These are phyloP conservation scores for Jacaranda mimosifolia DNA, from an alignment of 257 asterid genomes.

Conservation along the genomic window DNA sequence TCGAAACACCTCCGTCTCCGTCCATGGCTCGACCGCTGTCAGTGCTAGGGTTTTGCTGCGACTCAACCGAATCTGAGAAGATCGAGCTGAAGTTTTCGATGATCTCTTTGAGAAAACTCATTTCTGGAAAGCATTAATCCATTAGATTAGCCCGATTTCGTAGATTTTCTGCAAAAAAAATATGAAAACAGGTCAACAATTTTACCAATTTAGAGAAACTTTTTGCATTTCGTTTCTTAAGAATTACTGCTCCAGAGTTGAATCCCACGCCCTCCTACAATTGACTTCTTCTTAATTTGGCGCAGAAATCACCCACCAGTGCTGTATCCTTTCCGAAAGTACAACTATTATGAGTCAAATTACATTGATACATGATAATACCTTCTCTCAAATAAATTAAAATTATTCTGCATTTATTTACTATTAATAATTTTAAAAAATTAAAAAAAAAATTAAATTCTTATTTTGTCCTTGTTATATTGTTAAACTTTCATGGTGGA, in stretches of 20 bases:
- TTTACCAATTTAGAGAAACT: constrained; percentile 10
- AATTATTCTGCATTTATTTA: no score
- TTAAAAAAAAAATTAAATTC: no score
- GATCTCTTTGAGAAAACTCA: constrained; percentile 73
- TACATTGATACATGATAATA: no score
- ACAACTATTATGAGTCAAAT: no score
- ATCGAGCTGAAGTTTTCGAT: constrained; percentile 69
- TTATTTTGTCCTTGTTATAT: no score
- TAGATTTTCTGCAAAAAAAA: not conserved
- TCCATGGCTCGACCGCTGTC: constrained; percentile 59
- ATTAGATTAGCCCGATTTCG: constrained; percentile 14
- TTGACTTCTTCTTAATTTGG: constrained; percentile 30
- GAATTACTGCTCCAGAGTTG: constrained; percentile 22
- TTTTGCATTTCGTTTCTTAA: constrained; percentile 18
- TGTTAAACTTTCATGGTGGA: no score
- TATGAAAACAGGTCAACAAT: not conserved
- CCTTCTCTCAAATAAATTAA: no score
- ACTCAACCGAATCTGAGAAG: constrained; percentile 56
- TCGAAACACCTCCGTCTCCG: constrained; percentile 71
- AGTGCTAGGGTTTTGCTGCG: constrained; percentile 53
- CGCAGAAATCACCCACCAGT: constrained; percentile 2
- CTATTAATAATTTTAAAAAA: no score
- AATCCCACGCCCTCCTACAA: constrained; percentile 29
- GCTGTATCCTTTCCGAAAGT: no score
- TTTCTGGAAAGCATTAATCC: constrained; percentile 34